Evolutionary conservation across 805 yeast species (phyloP).

Genomic region (Hanseniaspora singularis): DNA sequence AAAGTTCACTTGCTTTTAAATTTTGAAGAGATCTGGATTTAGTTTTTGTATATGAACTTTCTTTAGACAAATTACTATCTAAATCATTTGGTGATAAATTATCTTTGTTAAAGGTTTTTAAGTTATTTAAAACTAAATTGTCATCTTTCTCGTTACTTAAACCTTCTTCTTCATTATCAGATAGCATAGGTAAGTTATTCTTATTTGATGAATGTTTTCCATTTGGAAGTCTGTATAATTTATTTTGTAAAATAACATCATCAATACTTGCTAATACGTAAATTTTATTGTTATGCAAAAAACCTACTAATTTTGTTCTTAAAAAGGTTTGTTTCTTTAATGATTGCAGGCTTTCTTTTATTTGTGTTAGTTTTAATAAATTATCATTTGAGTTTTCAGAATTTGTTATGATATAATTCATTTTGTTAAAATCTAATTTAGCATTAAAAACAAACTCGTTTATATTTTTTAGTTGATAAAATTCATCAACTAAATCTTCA

Average conservation of each 20-base stretch:
- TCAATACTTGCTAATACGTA: constrained; percentile 83
- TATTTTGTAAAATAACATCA: constrained; percentile 68
- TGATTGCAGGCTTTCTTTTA: constrained; percentile 23
- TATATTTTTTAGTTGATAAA: constrained; percentile 28
- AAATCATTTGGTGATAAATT: background rate
- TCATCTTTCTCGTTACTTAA: background rate
- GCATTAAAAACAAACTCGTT: constrained; percentile 30
- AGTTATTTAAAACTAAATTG: background rate
- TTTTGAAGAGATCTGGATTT: background rate
- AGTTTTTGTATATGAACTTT: background rate
- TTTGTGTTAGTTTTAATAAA: background rate
- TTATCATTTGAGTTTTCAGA: constrained; percentile 11
- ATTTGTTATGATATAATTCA: constrained; percentile 19
- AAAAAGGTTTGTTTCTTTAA: constrained; percentile 39
- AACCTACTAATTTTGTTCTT: constrained; percentile 85
- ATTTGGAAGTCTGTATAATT: constrained; percentile 26
- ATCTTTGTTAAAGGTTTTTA: constrained; percentile 1
- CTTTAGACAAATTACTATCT: background rate
- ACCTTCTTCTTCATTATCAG: background rate
- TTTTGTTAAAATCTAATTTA: constrained; percentile 24
- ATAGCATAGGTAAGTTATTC: constrained; percentile 11
- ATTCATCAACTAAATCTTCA: constrained; percentile 60
- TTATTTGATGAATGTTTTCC: constrained; percentile 30
- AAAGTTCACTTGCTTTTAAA: constrained; percentile 10
- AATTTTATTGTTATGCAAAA: constrained; percentile 73